A percentile compares a stretch with the other conserved stretches of the same genome.
Conservation (phyloP, 768 basidiomycete genomes). For the Heimioporus sp. region DNA sequence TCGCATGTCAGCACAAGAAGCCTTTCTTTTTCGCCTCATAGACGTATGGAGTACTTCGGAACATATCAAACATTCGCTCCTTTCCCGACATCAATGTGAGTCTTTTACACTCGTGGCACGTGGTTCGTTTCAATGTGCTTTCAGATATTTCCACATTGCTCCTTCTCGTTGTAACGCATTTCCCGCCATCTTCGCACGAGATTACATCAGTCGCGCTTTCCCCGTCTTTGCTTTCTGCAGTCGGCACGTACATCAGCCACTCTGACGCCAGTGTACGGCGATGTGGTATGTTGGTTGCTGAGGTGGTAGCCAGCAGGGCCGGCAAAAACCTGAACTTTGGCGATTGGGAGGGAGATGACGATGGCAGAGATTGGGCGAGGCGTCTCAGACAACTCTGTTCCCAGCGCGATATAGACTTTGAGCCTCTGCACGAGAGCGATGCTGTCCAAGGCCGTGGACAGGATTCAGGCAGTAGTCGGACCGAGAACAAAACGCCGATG, state of each 20-base stretch:
- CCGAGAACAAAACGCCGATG: slow-evolving; percentile 8
- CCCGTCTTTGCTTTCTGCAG: slow-evolving; percentile 60
- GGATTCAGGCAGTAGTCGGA: slow-evolving; percentile 15
- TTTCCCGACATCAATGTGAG: slow-evolving; percentile 76
- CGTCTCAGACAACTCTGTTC: slow-evolving; percentile 53
- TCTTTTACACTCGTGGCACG: slow-evolving; percentile 9
- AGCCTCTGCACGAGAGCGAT: slow-evolving; percentile 22
- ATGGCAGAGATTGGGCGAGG: slow-evolving; percentile 63
- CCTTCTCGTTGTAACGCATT: slow-evolving; percentile 59
- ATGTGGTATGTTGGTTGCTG: slow-evolving; percentile 92
- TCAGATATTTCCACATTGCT: slow-evolving; percentile 75
- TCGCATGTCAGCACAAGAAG: slow-evolving; percentile 37
- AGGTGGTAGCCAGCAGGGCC: slow-evolving; percentile 62
- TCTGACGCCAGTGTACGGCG: slow-evolving; percentile 72
- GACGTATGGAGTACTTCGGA: slow-evolving; percentile 74
- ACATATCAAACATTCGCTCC: slow-evolving; percentile 76
- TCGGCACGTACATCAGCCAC: slow-evolving; percentile 78
- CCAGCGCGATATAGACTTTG: slow-evolving; percentile 51
- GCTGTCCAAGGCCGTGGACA: background rate
- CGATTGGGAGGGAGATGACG: slow-evolving; percentile 77
- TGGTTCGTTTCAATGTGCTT: background rate
- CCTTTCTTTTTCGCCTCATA: slow-evolving; percentile 48
- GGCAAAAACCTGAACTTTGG: slow-evolving; percentile 75
- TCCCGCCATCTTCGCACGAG: slow-evolving; percentile 49
- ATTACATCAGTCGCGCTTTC: slow-evolving; percentile 50